phyloP scores from a whole-genome alignment of 345 rosid genomes.

The Boechera retrofracta region DNA sequence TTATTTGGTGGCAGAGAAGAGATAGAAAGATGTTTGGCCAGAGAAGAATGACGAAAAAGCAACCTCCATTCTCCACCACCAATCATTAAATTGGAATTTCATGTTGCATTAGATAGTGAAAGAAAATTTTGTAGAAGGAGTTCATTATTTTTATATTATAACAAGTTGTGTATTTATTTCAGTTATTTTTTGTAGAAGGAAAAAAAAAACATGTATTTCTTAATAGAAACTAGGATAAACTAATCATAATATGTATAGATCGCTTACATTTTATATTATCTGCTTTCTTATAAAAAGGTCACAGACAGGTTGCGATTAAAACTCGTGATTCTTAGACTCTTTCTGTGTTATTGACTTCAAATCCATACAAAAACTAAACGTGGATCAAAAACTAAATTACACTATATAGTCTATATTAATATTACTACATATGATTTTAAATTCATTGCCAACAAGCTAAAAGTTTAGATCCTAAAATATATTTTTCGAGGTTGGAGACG shows the following conservation, averaged over 20 bases:
- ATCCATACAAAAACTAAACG: background rate
- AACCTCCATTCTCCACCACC: too few species aligned
- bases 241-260: slow-evolving; percentile 9
- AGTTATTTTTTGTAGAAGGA: too few species aligned
- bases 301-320: background rate
- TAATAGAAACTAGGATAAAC: background rate
- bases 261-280: slow-evolving; percentile 4
- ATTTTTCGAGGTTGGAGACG: background rate
- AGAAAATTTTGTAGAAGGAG: too few species aligned
- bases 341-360: background rate
- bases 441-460: background rate
- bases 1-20: too few species aligned
- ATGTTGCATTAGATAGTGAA: too few species aligned
- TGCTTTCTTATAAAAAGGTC: background rate
- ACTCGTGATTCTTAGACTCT: background rate
- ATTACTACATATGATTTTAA: background rate
- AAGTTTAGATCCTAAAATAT: background rate
- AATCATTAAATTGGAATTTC: too few species aligned
- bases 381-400: background rate
- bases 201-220: too few species aligned
- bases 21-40: too few species aligned
- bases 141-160: too few species aligned
- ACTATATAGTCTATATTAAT: background rate
- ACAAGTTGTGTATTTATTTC: too few species aligned
- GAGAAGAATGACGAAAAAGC: too few species aligned